Conservation (phyloP, 805 yeast species). For the Starmerella apicola region DNA sequence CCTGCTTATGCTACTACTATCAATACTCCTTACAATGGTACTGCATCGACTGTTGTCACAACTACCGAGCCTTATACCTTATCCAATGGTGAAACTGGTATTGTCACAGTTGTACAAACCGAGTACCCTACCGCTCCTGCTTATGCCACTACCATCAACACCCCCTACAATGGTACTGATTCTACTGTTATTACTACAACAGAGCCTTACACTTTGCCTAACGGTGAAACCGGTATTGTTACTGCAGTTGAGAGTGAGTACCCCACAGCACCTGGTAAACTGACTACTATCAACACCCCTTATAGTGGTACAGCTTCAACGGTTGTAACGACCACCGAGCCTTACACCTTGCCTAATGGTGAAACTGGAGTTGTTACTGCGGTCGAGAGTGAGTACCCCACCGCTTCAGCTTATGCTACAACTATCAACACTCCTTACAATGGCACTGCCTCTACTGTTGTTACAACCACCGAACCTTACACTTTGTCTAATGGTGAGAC, state of each 20-base stretch:
- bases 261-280: slow-evolving; percentile 2
- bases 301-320: slow-evolving; percentile 1
- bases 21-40: background rate
- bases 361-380: background rate
- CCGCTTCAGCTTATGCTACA: background rate
- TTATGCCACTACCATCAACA: background rate
- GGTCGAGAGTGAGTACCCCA: slow-evolving; percentile 1
- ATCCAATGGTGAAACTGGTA: slow-evolving; percentile 1
- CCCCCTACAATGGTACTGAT: background rate
- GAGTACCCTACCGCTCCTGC: slow-evolving; percentile 4
- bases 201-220: slow-evolving; percentile 3
- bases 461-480: background rate
- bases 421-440: background rate
- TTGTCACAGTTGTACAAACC: slow-evolving; percentile 1
- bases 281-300: background rate
- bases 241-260: slow-evolving; percentile 2
- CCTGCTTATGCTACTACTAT: slow-evolving; percentile 1
- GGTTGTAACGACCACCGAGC: background rate
- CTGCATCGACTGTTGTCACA: background rate
- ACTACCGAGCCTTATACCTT: slow-evolving; percentile 2
- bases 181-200: slow-evolving; percentile 1
- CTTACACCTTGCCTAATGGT: slow-evolving; percentile 1
- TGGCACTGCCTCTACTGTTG: slow-evolving; percentile 1
- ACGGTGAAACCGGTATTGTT: background rate
- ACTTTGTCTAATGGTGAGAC: slow-evolving; percentile 2